Conservation (phyloP, 495 filamentous ascomycete genomes). For the Evansstolkia leycettana region DNA sequence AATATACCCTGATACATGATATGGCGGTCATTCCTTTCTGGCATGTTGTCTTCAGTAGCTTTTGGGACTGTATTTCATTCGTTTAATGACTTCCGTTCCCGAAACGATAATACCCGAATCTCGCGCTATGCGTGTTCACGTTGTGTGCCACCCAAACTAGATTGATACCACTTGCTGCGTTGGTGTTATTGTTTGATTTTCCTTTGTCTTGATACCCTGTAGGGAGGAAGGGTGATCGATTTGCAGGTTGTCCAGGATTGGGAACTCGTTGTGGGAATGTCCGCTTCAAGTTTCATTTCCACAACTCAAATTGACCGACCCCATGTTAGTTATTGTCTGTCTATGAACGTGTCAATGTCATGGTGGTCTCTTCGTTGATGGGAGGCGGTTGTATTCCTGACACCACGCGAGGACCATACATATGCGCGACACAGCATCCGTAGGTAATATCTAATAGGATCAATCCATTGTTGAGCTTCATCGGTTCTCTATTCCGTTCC, state of each 20-base stretch:
- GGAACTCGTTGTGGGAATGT: conserved; percentile 1
- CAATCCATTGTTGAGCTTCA: neutral
- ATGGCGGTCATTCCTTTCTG: conserved; percentile 14
- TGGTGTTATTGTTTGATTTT: conserved; percentile 11
- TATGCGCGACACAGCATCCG: conserved; percentile 6
- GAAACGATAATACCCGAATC: conserved; percentile 25
- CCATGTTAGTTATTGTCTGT: conserved; percentile 2
- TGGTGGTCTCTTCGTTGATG: neutral
- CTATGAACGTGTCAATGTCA: neutral
- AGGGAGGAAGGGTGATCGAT: conserved; percentile 20
- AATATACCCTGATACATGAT: conserved; percentile 7
- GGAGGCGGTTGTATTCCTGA: too few species aligned
- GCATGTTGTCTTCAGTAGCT: conserved; percentile 10
- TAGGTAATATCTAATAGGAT: conserved; percentile 15
- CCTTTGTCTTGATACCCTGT: conserved; percentile 25
- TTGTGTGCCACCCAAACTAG: conserved; percentile 32
- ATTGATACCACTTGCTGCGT: conserved; percentile 37
- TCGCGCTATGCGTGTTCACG: conserved; percentile 25
- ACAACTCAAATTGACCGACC: conserved; percentile 10
- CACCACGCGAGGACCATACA: conserved; percentile 2
- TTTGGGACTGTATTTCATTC: conserved; percentile 18
- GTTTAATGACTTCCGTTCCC: conserved; percentile 26
- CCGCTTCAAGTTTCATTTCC: conserved; percentile 6
- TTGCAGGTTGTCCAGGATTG: conserved; percentile 8
- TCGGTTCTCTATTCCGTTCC: too few species aligned